Percentiles rank a stretch among this genome's conserved stretches.
These are phyloP conservation scores for Radiomyces spectabilis DNA, from an alignment of 192 early-diverging fungal genomes.

Conservation along the genomic window DNA sequence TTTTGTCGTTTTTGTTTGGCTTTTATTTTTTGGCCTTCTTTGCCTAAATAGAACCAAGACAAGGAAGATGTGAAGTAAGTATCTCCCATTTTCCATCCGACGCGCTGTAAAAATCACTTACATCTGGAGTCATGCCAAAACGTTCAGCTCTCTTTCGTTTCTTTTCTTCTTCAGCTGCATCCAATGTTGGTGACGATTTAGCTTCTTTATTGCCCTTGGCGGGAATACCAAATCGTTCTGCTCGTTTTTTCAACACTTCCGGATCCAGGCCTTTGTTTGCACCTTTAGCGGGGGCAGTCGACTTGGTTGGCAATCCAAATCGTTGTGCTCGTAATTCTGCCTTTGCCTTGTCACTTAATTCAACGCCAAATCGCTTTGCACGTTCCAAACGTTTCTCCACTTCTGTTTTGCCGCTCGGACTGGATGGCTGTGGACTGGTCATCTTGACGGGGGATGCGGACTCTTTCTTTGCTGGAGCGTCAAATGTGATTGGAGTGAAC, in stretches of 20 bases:
- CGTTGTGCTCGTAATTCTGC: conserved; percentile 43
- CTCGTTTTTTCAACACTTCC: conserved; percentile 44
- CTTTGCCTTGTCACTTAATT: conserved; percentile 39
- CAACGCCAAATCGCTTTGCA: conserved; percentile 39
- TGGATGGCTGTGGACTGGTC: conserved; percentile 2
- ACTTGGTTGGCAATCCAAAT: conserved; percentile 33
- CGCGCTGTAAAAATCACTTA: no score
- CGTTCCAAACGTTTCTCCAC: conserved; percentile 16
- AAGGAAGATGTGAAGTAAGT: no score
- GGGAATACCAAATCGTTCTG: conserved; percentile 43
- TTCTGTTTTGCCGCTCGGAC: conserved; percentile 23
- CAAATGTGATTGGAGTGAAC: conserved; percentile 32
- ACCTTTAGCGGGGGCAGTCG: conserved; percentile 11
- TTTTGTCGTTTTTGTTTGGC: no score
- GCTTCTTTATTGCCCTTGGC: conserved; percentile 1
- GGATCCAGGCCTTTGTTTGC: conserved; percentile 26
- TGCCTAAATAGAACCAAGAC: no score
- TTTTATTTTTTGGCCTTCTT: no score
- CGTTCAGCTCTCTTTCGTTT: conserved; percentile 55
- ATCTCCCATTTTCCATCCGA: no score
- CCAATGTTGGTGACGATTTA: not conserved
- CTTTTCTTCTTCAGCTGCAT: conserved; percentile 53
- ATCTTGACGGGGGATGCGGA: conserved; percentile 18
- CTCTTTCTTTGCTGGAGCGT: not conserved
- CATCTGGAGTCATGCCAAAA: conserved; percentile 31